Percentiles rank a stretch among this genome's conserved stretches.
Conservation (phyloP, 2,329 filamentous ascomycete species). For the Penicillium sp. region DNA sequence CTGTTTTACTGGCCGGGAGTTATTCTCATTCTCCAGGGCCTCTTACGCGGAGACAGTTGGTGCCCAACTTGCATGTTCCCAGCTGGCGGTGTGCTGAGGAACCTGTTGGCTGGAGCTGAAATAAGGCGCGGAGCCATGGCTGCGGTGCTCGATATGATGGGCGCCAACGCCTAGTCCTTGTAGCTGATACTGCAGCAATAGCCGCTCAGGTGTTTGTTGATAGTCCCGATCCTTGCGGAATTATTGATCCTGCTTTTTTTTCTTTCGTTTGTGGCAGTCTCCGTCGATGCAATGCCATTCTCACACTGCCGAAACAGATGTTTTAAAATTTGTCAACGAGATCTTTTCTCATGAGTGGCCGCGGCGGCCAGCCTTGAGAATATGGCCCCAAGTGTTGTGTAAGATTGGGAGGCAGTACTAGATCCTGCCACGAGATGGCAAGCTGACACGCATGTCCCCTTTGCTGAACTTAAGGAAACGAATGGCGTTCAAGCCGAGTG, state of each 20-base stretch:
- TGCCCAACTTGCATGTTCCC: not conserved
- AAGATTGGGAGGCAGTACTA: not conserved
- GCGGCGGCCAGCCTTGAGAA: not conserved
- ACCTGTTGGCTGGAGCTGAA: not conserved
- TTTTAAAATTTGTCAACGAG: not conserved
- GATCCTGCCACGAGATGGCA: slow-evolving; percentile 8
- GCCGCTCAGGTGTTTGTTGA: not conserved
- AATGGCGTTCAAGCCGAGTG: not conserved
- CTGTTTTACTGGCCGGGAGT: not conserved
- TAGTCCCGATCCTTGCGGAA: not conserved
- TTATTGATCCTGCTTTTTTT: not conserved
- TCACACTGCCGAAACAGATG: not conserved
- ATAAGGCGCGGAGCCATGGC: not conserved
- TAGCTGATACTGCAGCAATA: not conserved
- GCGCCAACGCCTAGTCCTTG: not conserved
- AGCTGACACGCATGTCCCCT: slow-evolving; percentile 12
- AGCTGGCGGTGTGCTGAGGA: not conserved
- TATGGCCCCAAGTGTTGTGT: not conserved
- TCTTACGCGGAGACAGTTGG: not conserved
- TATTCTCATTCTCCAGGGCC: not conserved
- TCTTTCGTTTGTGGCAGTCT: not conserved
- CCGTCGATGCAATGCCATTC: not conserved
- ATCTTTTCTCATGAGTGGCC: not conserved
- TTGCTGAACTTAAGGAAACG: not conserved
- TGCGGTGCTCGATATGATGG: not conserved